Conservation (phyloP, 208 protist species). For the Leishmania lainsoni region DNA sequence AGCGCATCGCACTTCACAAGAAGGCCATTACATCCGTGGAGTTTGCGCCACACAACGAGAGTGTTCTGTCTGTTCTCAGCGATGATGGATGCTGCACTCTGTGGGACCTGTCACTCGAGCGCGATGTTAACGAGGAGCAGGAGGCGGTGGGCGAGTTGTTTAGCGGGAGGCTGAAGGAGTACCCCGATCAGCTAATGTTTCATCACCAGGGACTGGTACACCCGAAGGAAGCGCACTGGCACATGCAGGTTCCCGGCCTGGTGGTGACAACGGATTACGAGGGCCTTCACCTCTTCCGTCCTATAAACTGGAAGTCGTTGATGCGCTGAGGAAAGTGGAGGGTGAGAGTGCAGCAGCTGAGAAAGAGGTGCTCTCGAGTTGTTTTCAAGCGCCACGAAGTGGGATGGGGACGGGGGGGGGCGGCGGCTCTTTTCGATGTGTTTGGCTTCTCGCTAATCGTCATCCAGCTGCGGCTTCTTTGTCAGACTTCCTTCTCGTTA, state of each 20-base stretch:
- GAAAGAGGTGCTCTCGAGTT: neutral
- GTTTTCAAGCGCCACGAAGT: neutral
- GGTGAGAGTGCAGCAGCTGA: neutral
- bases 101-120: constrained; percentile 98
- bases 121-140: constrained; percentile 93
- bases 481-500: neutral
- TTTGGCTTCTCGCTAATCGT: neutral
- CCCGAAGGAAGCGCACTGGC: constrained; percentile 98
- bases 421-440: neutral
- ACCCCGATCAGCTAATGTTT: constrained; percentile 97
- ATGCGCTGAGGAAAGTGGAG: constrained; percentile 61
- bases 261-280: constrained; percentile 95
- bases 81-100: constrained; percentile 96
- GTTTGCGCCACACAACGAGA: constrained; percentile 97
- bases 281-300: constrained; percentile 97
- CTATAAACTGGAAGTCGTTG: constrained; percentile 94
- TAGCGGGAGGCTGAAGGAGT: constrained; percentile 68
- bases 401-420: neutral
- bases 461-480: neutral
- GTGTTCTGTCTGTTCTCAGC: constrained; percentile 93
- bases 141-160: constrained; percentile 83
- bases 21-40: constrained; percentile 96
- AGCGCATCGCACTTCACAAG: constrained; percentile 93
- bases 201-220: constrained; percentile 97
- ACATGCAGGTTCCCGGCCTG: constrained; percentile 96